Conservation (phyloP, 148 eudicot genomes). For the Camellia lanceoleosa region DNA sequence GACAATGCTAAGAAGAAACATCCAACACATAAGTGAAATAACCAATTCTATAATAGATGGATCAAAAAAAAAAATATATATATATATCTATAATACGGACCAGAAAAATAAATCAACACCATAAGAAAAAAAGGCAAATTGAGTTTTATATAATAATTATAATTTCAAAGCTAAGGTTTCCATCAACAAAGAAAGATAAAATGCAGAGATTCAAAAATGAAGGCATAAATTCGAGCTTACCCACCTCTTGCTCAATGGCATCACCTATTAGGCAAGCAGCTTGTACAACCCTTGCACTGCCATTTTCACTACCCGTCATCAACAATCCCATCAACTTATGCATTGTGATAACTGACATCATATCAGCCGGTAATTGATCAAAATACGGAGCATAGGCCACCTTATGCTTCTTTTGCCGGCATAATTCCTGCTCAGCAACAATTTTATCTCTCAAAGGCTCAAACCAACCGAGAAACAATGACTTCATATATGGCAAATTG, state of each 20-base stretch:
- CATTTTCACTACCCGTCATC: constrained; percentile 75
- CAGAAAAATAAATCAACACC: background rate
- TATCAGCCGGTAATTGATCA: constrained; percentile 76
- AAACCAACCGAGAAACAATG: constrained; percentile 93
- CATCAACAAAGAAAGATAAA: background rate
- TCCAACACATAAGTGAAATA: background rate
- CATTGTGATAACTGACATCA: constrained; percentile 93
- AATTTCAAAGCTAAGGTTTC: too few relatives aligned
- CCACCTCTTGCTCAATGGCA: constrained; percentile 91
- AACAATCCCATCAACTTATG: constrained; percentile 82
- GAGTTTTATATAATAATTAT: background rate
- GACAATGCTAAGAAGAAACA: background rate
- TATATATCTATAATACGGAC: background rate
- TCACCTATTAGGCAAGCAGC: constrained; percentile 83
- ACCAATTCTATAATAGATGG: background rate
- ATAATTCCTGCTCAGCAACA: constrained; percentile 62
- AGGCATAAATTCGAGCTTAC: constrained; percentile 26
- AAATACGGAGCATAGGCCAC: constrained; percentile 65
- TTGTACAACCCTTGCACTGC: constrained; percentile 69
- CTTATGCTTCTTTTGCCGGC: constrained; percentile 53
- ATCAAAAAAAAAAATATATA: too few relatives aligned
- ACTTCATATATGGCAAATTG: constrained; percentile 87
- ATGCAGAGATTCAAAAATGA: background rate
- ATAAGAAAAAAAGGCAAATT: background rate
- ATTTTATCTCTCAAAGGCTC: constrained; percentile 78